A percentile compares a stretch with the other conserved stretches of the same genome.
Conservation (phyloP, 83 land plant species). For the Diphasiastrum complanatum region DNA sequence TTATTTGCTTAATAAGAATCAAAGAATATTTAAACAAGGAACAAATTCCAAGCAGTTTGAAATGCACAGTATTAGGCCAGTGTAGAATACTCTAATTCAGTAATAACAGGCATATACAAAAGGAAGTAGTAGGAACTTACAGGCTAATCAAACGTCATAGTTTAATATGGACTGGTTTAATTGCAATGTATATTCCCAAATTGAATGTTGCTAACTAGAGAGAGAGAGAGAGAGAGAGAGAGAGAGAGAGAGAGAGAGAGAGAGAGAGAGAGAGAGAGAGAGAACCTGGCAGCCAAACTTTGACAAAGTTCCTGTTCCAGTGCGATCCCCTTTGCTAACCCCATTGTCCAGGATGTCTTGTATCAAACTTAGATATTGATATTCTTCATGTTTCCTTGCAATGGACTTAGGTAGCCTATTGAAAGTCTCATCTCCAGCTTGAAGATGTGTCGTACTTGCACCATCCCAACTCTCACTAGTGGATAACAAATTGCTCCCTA, state of each 20-base stretch:
- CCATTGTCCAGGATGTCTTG: constrained; percentile 73
- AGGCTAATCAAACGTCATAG: too few species aligned
- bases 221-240: constrained; percentile 1
- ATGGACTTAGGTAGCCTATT: constrained; percentile 58
- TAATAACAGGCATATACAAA: too few species aligned
- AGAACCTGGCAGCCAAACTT: constrained; percentile 97
- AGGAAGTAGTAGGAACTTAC: too few species aligned
- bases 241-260: too few species aligned
- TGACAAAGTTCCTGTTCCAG: constrained; percentile 89
- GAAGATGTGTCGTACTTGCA: constrained; percentile 17
- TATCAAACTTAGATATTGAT: constrained; percentile 58
- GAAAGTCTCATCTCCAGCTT: constrained; percentile 14
- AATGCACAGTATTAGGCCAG: too few species aligned
- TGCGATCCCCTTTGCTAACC: constrained; percentile 67
- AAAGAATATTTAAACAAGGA: too few species aligned
- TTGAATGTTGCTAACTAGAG: too few species aligned
- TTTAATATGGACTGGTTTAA: too few species aligned
- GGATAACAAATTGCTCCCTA: not conserved
- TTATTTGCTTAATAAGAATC: too few species aligned
- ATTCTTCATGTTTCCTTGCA: constrained; percentile 75
- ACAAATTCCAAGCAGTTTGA: too few species aligned
- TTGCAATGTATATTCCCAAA: too few species aligned
- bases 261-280: not conserved
- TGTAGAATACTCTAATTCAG: too few species aligned
- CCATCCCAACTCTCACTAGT: constrained; percentile 8